Evolutionary conservation across 805 yeast genomes (phyloP), one percentile per base, ranked within the genome.

Genomic region (Debaryomyces prosopidis): DNA sequence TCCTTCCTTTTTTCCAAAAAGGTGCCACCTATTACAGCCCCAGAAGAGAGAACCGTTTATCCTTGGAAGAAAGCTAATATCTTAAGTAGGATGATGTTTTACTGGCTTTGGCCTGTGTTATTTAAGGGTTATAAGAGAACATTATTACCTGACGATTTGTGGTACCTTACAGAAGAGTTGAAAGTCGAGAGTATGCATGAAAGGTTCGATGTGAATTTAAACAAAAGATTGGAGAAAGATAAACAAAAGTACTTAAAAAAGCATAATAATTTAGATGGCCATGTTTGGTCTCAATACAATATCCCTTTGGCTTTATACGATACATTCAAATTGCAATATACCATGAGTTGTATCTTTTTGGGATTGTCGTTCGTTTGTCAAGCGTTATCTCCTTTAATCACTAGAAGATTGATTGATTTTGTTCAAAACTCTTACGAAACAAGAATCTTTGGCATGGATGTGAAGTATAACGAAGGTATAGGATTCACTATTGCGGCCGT

Each of bases 401-500:
- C 88, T 3, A 79, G 82, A 59, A 72, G 77, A 31, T 68, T 89
- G 46, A 85, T 89, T 49, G 71, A 70, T 36, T 87, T 79, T 53
- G 87, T 87, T n/a, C 81, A 77, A 51, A 58, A 60, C 39, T 14
- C 11, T 11, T 30, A 30, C 33, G 33, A 30, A 14, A 30, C 14
- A 9, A 74, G 76, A 42, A 76, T 77, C 7, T 58, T 62, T 19
- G 78, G 79, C 6, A 63, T 74, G 11, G 65, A 66, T 9, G 52
- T 64, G 19, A 61, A 69, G 8, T 66, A 70, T 45, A 84, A 82
- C 28, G 69, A 66, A 35, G 96, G 96, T 47, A 72, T 87, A 15
- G 96, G 94, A 7, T 86, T 80, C 53, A 85, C 91, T 7, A 66
- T 89, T 39, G 96, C 91, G 15, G 73, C 87, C 9, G 76, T 83